Evolutionary conservation across 768 basidiomycete species (phyloP).

Genomic region (Leccinum uliginosum): DNA sequence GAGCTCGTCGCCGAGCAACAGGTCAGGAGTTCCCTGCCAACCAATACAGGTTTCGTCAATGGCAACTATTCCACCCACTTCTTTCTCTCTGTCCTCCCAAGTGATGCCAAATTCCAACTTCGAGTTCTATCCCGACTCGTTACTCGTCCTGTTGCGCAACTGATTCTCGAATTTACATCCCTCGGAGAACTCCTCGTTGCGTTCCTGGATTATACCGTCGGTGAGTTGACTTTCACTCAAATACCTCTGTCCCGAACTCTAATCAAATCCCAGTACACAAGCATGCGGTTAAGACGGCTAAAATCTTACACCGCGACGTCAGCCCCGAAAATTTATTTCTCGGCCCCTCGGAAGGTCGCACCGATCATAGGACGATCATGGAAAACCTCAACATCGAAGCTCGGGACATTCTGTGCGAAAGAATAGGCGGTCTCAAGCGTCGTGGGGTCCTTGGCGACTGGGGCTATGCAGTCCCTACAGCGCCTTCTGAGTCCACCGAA

Average conservation of each 20-base stretch:
- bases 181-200: background rate
- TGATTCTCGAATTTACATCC: background rate
- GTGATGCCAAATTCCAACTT: background rate
- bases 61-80: background rate
- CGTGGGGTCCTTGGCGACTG: background rate
- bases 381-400: background rate
- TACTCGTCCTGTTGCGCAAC: background rate
- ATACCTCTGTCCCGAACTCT: background rate
- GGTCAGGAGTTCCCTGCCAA: background rate
- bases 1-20: background rate
- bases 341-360: background rate
- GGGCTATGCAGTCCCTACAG: background rate
- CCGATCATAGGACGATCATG: background rate
- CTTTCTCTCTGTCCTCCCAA: background rate
- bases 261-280: background rate
- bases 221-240: background rate
- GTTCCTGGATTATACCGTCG: background rate
- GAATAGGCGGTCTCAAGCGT: background rate
- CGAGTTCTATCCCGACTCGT: background rate
- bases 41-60: background rate
- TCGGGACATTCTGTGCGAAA: background rate
- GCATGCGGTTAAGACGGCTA: background rate
- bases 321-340: background rate
- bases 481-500: background rate
- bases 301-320: background rate